Conservation (phyloP, 441 rosid genomes). For the Jatropha podagrica region DNA sequence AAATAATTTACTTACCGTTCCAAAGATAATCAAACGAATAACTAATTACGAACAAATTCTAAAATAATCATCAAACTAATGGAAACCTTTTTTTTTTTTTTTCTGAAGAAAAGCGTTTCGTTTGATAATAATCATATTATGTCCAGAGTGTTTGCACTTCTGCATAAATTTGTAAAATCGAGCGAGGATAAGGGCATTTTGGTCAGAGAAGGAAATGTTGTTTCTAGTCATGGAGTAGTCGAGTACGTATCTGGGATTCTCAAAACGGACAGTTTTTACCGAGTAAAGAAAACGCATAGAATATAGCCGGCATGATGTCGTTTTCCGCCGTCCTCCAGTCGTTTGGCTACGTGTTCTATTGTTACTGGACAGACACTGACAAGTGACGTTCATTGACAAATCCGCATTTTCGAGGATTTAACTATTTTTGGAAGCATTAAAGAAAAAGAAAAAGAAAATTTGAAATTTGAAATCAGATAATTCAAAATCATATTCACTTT, state of each 20-base stretch:
- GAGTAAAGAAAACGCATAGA: background rate
- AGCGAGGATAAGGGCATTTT: background rate
- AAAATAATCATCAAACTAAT: too few relatives aligned
- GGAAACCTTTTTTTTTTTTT: too few relatives aligned
- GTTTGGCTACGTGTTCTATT: constrained; percentile 35
- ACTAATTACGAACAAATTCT: too few relatives aligned
- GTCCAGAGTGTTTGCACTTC: background rate
- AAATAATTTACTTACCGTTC: too few relatives aligned
- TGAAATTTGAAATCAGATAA: background rate
- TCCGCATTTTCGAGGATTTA: background rate
- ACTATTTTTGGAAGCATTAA: background rate
- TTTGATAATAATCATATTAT: too few relatives aligned
- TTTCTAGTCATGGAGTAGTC: background rate
- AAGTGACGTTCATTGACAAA: constrained; percentile 12
- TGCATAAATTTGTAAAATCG: background rate
- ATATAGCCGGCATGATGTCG: constrained; percentile 26
- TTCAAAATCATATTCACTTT: background rate
- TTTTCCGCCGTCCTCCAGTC: constrained; percentile 22
- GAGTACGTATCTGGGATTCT: constrained; percentile 19
- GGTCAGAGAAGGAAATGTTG: background rate
- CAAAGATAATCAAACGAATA: too few relatives aligned
- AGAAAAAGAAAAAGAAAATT: too few relatives aligned
- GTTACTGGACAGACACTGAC: constrained; percentile 31
- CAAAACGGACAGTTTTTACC: background rate
- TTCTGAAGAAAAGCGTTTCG: too few relatives aligned